Conservation (phyloP, 352 stramenopile species). For the Phytopythium delawarense region DNA sequence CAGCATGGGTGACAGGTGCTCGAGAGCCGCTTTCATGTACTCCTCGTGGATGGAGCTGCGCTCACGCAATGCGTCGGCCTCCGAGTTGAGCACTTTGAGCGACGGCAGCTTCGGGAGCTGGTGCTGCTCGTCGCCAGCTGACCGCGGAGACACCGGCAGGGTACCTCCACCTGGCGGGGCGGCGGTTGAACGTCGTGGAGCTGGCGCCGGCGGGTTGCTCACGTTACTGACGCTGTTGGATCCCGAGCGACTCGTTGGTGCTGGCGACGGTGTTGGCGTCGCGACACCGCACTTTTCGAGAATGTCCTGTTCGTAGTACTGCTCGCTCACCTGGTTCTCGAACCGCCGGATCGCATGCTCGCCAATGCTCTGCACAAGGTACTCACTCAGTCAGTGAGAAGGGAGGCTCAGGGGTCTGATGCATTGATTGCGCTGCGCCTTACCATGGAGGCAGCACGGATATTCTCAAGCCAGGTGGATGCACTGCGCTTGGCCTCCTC, state of each 20-base stretch:
- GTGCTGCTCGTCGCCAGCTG: slow-evolving; percentile 4
- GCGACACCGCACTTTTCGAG: slow-evolving; percentile 58
- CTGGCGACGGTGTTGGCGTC: slow-evolving; percentile 2
- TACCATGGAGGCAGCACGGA: slow-evolving; percentile 57
- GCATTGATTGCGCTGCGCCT: not conserved
- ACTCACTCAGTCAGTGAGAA: not conserved
- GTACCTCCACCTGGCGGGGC: no score
- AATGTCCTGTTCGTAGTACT: slow-evolving; percentile 76
- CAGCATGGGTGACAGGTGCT: slow-evolving; percentile 64
- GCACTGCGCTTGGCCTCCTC: slow-evolving; percentile 61
- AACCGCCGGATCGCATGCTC: slow-evolving; percentile 63
- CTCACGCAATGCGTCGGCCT: slow-evolving; percentile 51
- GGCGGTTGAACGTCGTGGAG: slow-evolving; percentile 4
- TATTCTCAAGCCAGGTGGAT: slow-evolving; percentile 69
- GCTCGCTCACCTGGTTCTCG: slow-evolving; percentile 73
- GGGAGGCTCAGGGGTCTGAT: not conserved
- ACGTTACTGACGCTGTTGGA: not conserved
- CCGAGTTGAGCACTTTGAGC: slow-evolving; percentile 67
- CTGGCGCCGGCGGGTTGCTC: not conserved
- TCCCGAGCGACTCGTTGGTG: not conserved
- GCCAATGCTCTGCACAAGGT: slow-evolving; percentile 35
- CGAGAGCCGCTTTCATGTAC: slow-evolving; percentile 66
- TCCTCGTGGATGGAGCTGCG: slow-evolving; percentile 58
- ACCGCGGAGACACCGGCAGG: not conserved
- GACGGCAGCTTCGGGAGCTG: slow-evolving; percentile 39